A percentile compares a stretch with the other conserved stretches of the same genome.
phyloP scores from a whole-genome alignment of 129 eudicot species.

The Arctium minus region DNA sequence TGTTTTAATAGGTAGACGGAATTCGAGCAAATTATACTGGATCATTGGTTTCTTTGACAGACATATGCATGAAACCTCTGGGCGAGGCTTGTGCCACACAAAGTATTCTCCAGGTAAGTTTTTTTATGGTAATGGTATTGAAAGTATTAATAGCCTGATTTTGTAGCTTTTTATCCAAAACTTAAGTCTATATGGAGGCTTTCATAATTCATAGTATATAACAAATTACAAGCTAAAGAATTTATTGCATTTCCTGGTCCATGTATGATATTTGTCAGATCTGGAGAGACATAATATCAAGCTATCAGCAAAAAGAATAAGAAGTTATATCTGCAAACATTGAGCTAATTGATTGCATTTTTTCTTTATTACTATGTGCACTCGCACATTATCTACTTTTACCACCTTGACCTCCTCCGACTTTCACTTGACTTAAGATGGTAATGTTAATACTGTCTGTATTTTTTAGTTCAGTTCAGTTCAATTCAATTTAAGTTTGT shows the following conservation, averaged over 20 bases:
- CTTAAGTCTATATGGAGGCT: not conserved
- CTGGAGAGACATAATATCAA: not conserved
- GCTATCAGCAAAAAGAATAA: not conserved
- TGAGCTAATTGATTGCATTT: not conserved
- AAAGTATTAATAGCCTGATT: not conserved
- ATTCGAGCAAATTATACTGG: conserved; percentile 84
- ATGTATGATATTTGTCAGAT: not conserved
- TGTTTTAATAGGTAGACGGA: conserved; percentile 65
- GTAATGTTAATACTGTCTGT: not conserved
- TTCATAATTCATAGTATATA: not conserved
- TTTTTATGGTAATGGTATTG: not conserved
- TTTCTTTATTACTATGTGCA: not conserved
- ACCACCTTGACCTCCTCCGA: not conserved
- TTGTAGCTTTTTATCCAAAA: not conserved
- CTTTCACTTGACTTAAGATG: not conserved
- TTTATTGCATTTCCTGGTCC: not conserved
- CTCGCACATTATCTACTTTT: no score
- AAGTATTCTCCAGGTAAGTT: conserved; percentile 84
- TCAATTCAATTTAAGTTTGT: not conserved
- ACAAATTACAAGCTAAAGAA: not conserved
- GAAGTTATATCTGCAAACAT: not conserved
- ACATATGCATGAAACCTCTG: conserved; percentile 96
- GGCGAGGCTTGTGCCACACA: conserved; percentile 97
- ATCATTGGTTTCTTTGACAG: conserved; percentile 72
- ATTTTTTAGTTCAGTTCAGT: not conserved